Conservation (phyloP, 805 yeast genomes). For the Kuraishia floccosa region DNA sequence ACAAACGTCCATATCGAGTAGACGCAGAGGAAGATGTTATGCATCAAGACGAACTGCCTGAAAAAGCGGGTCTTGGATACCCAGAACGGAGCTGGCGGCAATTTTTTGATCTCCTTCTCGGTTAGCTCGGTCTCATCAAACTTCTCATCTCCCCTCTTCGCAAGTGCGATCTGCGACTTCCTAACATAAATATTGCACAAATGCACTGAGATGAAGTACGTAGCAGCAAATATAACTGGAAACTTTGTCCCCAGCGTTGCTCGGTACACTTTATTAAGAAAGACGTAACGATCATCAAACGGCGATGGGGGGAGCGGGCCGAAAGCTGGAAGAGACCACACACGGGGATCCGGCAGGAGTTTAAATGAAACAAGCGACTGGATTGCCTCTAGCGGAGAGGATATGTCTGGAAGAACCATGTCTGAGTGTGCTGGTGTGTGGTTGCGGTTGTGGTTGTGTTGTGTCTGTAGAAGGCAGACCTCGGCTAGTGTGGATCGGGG, state of each 20-base stretch:
- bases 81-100: constrained; percentile 42
- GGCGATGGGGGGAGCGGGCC: constrained; percentile 16
- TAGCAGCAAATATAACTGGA: constrained; percentile 45
- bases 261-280: constrained; percentile 21
- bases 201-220: constrained; percentile 51
- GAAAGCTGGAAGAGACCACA: constrained; percentile 15
- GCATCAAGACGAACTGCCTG: constrained; percentile 44
- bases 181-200: constrained; percentile 28
- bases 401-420: no score
- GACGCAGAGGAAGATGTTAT: constrained; percentile 49
- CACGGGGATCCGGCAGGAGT: constrained; percentile 11
- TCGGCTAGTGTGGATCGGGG: no score
- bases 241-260: constrained; percentile 35
- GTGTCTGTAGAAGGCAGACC: no score
- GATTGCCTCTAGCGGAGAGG: no score
- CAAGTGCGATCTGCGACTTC: constrained; percentile 27
- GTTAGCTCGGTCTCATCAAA: constrained; percentile 9
- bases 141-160: constrained; percentile 13
- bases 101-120: constrained; percentile 15
- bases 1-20: constrained; percentile 63
- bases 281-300: constrained; percentile 7
- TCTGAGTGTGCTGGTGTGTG: no score
- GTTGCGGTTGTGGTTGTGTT: no score
- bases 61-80: constrained; percentile 34
- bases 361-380: constrained; percentile 12